These are phyloP conservation scores for Paraconiothyrium brasiliense DNA, from an alignment of 2,329 filamentous ascomycete genomes.

Conservation along the genomic window DNA sequence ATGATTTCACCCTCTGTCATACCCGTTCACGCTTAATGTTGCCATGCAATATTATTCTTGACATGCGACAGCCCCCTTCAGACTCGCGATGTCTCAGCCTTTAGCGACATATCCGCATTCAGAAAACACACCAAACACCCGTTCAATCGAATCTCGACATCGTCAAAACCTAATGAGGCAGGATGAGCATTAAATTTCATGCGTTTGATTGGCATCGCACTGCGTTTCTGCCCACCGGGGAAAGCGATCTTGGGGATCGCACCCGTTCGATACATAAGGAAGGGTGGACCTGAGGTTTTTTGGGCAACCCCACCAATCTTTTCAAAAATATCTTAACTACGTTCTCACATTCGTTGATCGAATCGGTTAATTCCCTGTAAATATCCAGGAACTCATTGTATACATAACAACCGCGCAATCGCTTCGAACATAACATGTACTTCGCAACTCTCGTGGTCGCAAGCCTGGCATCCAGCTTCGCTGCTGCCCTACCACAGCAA, in stretches of 20 bases:
- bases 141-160: slow-evolving; percentile 17
- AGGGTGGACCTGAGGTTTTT: background rate
- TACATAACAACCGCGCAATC: background rate
- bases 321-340: background rate
- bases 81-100: slow-evolving; percentile 18
- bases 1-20: no score
- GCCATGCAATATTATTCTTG: no score
- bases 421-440: slow-evolving; percentile 17
- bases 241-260: background rate
- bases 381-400: background rate
- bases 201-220: slow-evolving; percentile 27
- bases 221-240: slow-evolving; percentile 15
- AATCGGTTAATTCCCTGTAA: slow-evolving; percentile 14
- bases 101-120: background rate
- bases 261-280: background rate
- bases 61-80: background rate
- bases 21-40: background rate
- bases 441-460: slow-evolving; percentile 18
- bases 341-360: slow-evolving; percentile 24
- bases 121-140: slow-evolving; percentile 23
- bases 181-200: slow-evolving; percentile 1
- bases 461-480: slow-evolving; percentile 4
- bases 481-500: slow-evolving; percentile 24
- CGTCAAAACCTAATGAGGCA: slow-evolving; percentile 4
- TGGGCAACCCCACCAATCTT: background rate